A percentile compares a stretch with the other conserved stretches of the same genome.
phyloP scores from a whole-genome alignment of 345 rosid genomes.

The Lumnitzera racemosa region DNA sequence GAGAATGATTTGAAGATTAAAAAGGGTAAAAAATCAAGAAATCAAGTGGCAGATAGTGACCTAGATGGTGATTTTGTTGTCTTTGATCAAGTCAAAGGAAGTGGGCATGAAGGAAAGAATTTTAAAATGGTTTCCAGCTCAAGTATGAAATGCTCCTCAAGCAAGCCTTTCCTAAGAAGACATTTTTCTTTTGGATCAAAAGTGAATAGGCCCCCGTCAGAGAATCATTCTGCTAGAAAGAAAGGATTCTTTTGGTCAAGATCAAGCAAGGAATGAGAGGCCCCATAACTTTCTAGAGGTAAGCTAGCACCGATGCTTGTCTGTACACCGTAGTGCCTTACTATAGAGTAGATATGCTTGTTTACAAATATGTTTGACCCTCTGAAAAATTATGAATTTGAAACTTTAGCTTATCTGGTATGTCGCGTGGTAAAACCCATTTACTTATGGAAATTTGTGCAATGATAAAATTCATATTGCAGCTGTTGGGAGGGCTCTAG shows the following conservation, averaged over 20 bases:
- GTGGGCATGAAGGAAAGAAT: constrained; percentile 45
- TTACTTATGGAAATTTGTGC: no score
- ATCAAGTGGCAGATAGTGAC: constrained; percentile 55
- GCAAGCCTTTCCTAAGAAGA: constrained; percentile 58
- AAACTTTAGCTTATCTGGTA: no score
- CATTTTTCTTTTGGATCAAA: constrained; percentile 81
- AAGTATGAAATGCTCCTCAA: constrained; percentile 46
- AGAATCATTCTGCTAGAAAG: constrained; percentile 45
- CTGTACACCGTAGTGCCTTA: no score
- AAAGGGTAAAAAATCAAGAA: constrained; percentile 59
- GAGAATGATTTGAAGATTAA: constrained; percentile 69
- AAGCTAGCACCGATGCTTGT: constrained; percentile 3
- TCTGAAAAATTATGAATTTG: no score
- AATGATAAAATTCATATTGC: no score
- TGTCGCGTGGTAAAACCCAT: no score
- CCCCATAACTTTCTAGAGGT: constrained; percentile 23
- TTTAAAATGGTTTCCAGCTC: constrained; percentile 53
- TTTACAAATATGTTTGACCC: no score
- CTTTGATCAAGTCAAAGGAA: constrained; percentile 34
- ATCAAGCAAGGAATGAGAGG: constrained; percentile 63
- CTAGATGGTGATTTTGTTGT: constrained; percentile 36
- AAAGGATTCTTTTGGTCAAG: constrained; percentile 88
- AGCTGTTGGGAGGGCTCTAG: no score
- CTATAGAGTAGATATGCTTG: no score
- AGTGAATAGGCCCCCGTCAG: constrained; percentile 43